phyloP scores from a whole-genome alignment of 1,139 yeast species.

The Diutina neorugosa region DNA sequence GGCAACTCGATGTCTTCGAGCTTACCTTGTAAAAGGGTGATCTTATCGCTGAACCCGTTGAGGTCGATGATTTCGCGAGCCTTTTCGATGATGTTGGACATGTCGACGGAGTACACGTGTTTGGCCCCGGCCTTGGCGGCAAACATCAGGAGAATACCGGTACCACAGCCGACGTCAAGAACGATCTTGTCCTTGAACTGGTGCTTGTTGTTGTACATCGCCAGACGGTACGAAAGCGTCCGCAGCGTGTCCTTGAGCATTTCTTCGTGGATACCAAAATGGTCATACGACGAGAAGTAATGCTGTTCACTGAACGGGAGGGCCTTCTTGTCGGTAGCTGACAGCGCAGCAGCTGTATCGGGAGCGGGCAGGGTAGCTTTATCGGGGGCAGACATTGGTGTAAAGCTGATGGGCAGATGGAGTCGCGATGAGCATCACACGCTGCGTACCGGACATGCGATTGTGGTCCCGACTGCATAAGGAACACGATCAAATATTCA shows the following conservation, averaged over 20 bases:
- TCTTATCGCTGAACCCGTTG: conserved; percentile 80
- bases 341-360: conserved; percentile 3
- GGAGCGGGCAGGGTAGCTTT: background rate
- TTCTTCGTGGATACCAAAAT: conserved; percentile 96
- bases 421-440: background rate
- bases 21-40: conserved; percentile 85
- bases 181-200: conserved; percentile 88
- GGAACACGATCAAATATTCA: too few species aligned
- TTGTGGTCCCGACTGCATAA: background rate
- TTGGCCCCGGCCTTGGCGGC: conserved; percentile 98
- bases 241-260: conserved; percentile 95
- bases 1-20: conserved; percentile 90
- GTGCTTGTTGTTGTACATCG: conserved; percentile 83
- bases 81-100: conserved; percentile 92
- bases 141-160: conserved; percentile 94
- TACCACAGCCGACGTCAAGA: conserved; percentile 98
- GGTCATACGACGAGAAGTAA: conserved; percentile 90
- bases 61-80: conserved; percentile 75
- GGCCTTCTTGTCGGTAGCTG: conserved; percentile 40
- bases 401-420: background rate
- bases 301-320: conserved; percentile 72
- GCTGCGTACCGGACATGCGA: background rate
- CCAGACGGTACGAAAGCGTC: conserved; percentile 84
- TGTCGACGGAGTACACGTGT: conserved; percentile 93
- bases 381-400: background rate